Conservation (phyloP, 2,329 filamentous ascomycete genomes). For the Sclerotinia borealis region DNA sequence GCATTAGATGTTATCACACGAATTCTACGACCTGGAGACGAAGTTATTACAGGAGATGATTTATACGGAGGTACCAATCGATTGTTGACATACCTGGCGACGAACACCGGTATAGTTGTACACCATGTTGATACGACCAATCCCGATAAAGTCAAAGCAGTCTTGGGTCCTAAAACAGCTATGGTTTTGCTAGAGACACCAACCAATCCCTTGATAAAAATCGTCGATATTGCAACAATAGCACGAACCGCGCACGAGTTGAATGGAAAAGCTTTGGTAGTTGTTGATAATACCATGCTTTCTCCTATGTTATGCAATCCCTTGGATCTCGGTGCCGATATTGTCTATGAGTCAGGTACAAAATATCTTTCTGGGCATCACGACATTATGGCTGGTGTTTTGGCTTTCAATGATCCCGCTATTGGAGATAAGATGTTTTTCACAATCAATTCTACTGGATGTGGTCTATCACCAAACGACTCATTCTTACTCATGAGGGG, state of each 20-base stretch:
- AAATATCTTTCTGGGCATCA: slow-evolving; percentile 98
- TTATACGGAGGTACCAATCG: slow-evolving; percentile 94
- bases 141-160: slow-evolving; percentile 60
- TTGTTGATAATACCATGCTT: slow-evolving; percentile 98
- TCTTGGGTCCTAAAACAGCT: slow-evolving; percentile 73
- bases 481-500: slow-evolving; percentile 93
- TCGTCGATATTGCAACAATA: slow-evolving; percentile 84
- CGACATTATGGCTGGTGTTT: slow-evolving; percentile 97
- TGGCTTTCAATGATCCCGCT: slow-evolving; percentile 77
- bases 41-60: slow-evolving; percentile 95
- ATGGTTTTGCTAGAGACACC: slow-evolving; percentile 97
- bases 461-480: slow-evolving; percentile 90
- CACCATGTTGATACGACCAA: slow-evolving; percentile 94
- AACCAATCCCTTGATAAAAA: slow-evolving; percentile 97
- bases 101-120: slow-evolving; percentile 85
- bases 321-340: slow-evolving; percentile 87
- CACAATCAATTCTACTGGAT: slow-evolving; percentile 94
- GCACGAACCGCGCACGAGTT: slow-evolving; percentile 68
- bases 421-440: slow-evolving; percentile 91
- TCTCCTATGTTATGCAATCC: slow-evolving; percentile 92
- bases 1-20: slow-evolving; percentile 94
- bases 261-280: slow-evolving; percentile 74
- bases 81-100: slow-evolving; percentile 83
- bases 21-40: slow-evolving; percentile 83
- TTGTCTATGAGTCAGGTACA: slow-evolving; percentile 95